These are phyloP conservation scores for Solanum paucissectum DNA, from an alignment of 257 asterid species.

Conservation along the genomic window DNA sequence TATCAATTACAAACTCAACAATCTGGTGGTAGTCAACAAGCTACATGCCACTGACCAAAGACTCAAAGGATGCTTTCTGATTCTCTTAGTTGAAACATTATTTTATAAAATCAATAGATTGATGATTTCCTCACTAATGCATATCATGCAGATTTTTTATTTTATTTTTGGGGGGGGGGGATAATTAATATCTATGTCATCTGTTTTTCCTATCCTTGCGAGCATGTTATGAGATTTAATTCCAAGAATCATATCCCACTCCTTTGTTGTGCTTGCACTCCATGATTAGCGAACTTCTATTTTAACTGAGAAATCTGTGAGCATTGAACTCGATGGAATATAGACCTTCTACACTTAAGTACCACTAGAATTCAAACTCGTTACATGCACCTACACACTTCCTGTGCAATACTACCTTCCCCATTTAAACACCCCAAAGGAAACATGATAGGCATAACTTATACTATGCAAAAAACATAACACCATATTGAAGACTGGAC, in stretches of 20 bases:
- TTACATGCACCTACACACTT: background rate
- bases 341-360: background rate
- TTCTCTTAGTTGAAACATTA: no score
- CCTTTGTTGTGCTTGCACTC: background rate
- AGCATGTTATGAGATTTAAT: background rate
- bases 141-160: no score
- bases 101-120: no score
- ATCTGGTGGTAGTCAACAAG: background rate
- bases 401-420: background rate
- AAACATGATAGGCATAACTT: background rate
- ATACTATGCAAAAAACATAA: background rate
- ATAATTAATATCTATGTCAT: background rate
- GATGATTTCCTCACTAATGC: no score
- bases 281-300: background rate
- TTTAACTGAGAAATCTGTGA: background rate
- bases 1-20: background rate
- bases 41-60: background rate
- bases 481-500: constrained; percentile 13
- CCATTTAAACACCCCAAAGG: background rate
- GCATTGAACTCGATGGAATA: background rate
- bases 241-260: background rate
- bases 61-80: background rate
- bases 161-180: background rate
- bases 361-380: background rate
- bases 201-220: background rate